Percentiles rank a stretch among this genome's conserved stretches.
Conservation (phyloP, 768 basidiomycete species). For the Phlebiopsis flavidoalba region DNA sequence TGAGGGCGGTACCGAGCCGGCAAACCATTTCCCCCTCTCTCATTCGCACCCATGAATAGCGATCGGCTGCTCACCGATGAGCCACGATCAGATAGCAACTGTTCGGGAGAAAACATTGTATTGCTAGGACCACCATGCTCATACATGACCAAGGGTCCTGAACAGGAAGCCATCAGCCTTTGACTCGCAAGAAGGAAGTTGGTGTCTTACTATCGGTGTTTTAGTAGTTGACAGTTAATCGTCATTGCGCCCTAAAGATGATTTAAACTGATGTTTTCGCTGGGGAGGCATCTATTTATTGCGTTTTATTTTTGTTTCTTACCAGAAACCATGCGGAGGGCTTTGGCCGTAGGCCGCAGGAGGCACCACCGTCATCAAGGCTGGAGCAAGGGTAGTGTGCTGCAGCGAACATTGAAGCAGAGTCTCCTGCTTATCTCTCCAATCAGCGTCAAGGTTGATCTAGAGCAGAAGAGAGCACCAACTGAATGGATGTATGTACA, state of each 20-base stretch:
- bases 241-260: no score
- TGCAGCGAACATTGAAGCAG: not conserved
- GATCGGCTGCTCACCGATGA: not conserved
- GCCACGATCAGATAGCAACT: not conserved
- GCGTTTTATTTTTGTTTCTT: no score
- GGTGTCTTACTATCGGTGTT: no score
- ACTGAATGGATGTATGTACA: not conserved
- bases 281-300: no score
- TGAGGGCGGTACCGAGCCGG: not conserved
- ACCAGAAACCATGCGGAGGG: no score
- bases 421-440: not conserved
- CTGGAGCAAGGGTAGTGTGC: not conserved
- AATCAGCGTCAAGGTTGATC: not conserved
- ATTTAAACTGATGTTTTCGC: no score
- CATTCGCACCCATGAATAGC: not conserved
- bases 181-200: not conserved
- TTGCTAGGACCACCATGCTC: not conserved
- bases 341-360: no score
- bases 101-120: not conserved
- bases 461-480: not conserved
- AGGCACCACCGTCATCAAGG: no score
- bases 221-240: no score
- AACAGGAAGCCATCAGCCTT: not conserved
- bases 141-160: not conserved
- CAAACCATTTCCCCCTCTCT: not conserved